Base-by-base conservation (phyloP, 495 filamentous ascomycete species). In the Tricharina praecox region DNA sequence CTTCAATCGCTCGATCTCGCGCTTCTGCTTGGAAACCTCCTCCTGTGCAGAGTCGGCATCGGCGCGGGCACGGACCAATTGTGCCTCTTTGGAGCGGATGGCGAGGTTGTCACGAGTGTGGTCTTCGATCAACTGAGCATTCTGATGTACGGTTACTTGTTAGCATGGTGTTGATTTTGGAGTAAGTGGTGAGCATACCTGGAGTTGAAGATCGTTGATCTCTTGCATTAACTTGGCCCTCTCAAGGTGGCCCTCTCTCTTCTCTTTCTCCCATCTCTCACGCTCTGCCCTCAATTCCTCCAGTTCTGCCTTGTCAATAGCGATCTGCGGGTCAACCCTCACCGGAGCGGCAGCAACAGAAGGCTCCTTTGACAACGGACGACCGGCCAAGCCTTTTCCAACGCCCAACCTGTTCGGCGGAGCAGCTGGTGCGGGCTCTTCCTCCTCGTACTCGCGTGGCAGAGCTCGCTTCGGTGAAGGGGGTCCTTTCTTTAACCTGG, bases 81-180 rank as follows among this genome's bases (percentile, higher is more conserved):
- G 92, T 4, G 92, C 95, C 62, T 96, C 92, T 63, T 99, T 99
- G 26, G 92, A 92, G 53, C 95, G 95, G 64, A 96, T 87, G 53
- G 83, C 84, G 18, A 99, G 72, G 8, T 94, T 83, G 59, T 96
- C 90, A 42, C 88, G 70, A 1, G 92, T 99, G 58, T 95, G 88
- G 54, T 96, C 90, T 66, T 99, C 92, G 43, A 96, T 96, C 13
- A 96, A 70, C 53, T 93, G 81, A 13, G 92, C 90, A 54, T 99
- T 96, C 58, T 94, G n/a, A n/a, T n/a, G n/a, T n/a, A n/a, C n/a
- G n/a, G 42, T 36, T 33, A 26, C n/a, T 32, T 18, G 37, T 60
- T 41, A 60, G 52, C n/a, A n/a, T n/a, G n/a, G n/a, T n/a, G n/a
- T n/a, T n/a, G n/a, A n/a, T n/a, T n/a, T n/a, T n/a, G n/a, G n/a